Conservation (phyloP, 495 filamentous ascomycete genomes). For the Hypoxylon subgilvum region DNA sequence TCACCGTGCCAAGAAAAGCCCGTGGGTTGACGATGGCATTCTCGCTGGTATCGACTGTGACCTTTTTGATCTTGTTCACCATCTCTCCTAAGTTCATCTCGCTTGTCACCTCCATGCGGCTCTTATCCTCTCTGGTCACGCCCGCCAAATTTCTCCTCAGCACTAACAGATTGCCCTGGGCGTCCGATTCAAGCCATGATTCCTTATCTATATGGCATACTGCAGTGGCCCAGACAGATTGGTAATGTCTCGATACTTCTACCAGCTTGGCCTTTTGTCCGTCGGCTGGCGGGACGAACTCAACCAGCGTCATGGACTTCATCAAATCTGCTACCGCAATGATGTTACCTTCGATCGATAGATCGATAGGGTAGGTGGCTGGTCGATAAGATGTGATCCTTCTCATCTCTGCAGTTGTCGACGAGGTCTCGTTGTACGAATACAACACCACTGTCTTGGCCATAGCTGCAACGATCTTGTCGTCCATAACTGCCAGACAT, state of each 20-base stretch:
- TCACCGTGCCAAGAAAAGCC: slow-evolving; percentile 89
- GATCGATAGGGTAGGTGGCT: slow-evolving; percentile 81
- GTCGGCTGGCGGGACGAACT: slow-evolving; percentile 61
- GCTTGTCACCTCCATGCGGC: slow-evolving; percentile 71
- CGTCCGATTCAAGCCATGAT: slow-evolving; percentile 79
- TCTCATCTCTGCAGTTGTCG: slow-evolving; percentile 59
- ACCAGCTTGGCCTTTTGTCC: slow-evolving; percentile 57
- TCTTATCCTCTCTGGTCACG: slow-evolving; percentile 73
- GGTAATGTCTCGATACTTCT: slow-evolving; percentile 80
- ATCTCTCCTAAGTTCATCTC: slow-evolving; percentile 89
- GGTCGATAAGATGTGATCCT: slow-evolving; percentile 77
- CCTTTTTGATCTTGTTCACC: slow-evolving; percentile 77
- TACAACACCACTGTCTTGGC: slow-evolving; percentile 82
- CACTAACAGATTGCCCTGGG: slow-evolving; percentile 85
- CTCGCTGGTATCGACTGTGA: slow-evolving; percentile 62
- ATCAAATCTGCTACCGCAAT: slow-evolving; percentile 92
- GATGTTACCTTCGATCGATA: slow-evolving; percentile 70
- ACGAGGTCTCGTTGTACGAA: slow-evolving; percentile 56
- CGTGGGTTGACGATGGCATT: slow-evolving; percentile 74
- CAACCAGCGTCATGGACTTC: slow-evolving; percentile 83
- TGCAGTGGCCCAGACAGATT: slow-evolving; percentile 81
- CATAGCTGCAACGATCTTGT: slow-evolving; percentile 81
- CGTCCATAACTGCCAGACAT: slow-evolving; percentile 73
- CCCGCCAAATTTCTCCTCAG: slow-evolving; percentile 72
- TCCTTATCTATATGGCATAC: slow-evolving; percentile 72